Conservation (phyloP, 306 rosid species). For the Casuarina cunninghamiana region DNA sequence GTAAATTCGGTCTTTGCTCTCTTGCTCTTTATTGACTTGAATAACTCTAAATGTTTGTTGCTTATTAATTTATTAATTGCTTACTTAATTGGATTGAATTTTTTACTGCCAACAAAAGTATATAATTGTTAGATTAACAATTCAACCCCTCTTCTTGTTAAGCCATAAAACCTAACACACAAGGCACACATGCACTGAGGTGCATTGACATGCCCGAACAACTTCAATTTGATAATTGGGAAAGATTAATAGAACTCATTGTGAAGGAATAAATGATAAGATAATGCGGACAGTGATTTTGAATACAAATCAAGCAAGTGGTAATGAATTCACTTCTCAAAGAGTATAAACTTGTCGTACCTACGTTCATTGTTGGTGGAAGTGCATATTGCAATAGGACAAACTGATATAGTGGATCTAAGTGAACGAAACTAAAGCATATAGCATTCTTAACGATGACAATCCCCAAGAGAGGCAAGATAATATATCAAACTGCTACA, state of each 20-base stretch:
- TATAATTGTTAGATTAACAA: too few relatives aligned
- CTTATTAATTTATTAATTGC: too few relatives aligned
- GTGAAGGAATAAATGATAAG: not conserved
- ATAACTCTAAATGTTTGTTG: too few relatives aligned
- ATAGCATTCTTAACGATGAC: constrained; percentile 51
- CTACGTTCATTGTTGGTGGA: constrained; percentile 82
- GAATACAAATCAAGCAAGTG: not conserved
- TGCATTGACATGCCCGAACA: not conserved
- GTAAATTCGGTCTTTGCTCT: too few relatives aligned
- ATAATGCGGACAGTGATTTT: not conserved
- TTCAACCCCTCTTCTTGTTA: too few relatives aligned
- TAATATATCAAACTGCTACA: constrained; percentile 50
- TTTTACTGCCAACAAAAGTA: too few relatives aligned
- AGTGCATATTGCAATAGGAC: constrained; percentile 76
- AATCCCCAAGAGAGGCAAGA: constrained; percentile 61
- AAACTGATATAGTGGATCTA: constrained; percentile 71
- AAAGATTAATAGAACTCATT: not conserved
- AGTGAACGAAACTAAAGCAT: constrained; percentile 53
- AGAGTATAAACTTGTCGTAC: constrained; percentile 21
- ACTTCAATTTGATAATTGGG: not conserved
- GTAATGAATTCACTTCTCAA: not conserved
- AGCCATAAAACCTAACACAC: too few relatives aligned
- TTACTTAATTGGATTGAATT: too few relatives aligned
- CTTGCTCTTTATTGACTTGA: too few relatives aligned
- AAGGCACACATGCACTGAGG: not conserved